These are phyloP conservation scores for Lipomyces orientalis DNA, from an alignment of 805 yeast species.

Conservation along the genomic window DNA sequence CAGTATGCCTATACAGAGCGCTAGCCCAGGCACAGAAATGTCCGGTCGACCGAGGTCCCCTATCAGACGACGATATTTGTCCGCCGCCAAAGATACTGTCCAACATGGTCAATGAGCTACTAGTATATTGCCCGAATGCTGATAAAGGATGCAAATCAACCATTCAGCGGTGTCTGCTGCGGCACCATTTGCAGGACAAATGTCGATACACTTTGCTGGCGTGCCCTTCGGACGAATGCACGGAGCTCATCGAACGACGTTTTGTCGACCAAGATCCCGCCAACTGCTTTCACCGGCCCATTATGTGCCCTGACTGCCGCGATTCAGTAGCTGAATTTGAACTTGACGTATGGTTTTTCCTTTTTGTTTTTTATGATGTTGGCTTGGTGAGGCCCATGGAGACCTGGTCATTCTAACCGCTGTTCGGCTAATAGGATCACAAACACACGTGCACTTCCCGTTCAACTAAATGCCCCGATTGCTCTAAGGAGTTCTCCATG, in stretches of 20 bases:
- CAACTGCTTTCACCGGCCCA: constrained; percentile 37
- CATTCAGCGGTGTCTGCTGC: constrained; percentile 65
- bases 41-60: constrained; percentile 65
- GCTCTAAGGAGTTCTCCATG: constrained; percentile 26
- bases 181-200: constrained; percentile 53
- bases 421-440: constrained; percentile 9
- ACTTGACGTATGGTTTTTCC: constrained; percentile 21
- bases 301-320: constrained; percentile 38
- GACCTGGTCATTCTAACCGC: background rate
- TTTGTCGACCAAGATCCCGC: constrained; percentile 9
- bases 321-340: constrained; percentile 16
- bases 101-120: constrained; percentile 66
- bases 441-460: constrained; percentile 25
- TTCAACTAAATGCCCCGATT: constrained; percentile 33
- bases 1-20: constrained; percentile 52
- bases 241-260: constrained; percentile 37
- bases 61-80: constrained; percentile 49
- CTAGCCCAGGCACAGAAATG: constrained; percentile 47
- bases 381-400: background rate
- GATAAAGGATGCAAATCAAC: constrained; percentile 62
- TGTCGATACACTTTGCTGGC: constrained; percentile 50
- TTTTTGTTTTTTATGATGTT: background rate
- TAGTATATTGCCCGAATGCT: constrained; percentile 59
- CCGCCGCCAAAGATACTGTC: constrained; percentile 64
- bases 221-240: constrained; percentile 46